These are phyloP conservation scores for Aspergillus pseudotamarii DNA, from an alignment of 2,329 filamentous ascomycete genomes.

Conservation along the genomic window DNA sequence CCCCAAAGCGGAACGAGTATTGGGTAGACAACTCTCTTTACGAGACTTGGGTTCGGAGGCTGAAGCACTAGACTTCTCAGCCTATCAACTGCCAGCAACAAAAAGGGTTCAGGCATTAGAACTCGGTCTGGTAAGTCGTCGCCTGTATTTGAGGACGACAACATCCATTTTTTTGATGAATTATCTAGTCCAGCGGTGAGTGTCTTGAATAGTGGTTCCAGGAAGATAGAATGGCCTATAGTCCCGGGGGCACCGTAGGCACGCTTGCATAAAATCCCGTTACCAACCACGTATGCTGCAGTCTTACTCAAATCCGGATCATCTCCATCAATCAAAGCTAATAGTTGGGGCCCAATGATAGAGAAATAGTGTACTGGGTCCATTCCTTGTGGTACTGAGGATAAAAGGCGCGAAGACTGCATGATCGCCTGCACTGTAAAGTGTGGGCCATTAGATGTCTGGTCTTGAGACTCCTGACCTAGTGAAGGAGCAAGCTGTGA, in stretches of 20 bases:
- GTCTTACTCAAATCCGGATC: slow-evolving; percentile 44
- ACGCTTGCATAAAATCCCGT: slow-evolving; percentile 46
- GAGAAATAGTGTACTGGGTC: slow-evolving; percentile 40
- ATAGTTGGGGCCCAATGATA: slow-evolving; percentile 43
- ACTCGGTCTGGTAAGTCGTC: slow-evolving; percentile 11
- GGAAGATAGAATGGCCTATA: slow-evolving; percentile 45
- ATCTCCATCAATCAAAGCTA: slow-evolving; percentile 43
- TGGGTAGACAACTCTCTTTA: slow-evolving; percentile 44
- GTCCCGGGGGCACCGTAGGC: slow-evolving; percentile 42
- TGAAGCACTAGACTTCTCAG: slow-evolving; percentile 40
- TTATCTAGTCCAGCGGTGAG: slow-evolving; percentile 37
- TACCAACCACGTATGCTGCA: slow-evolving; percentile 47
- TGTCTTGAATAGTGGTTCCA: slow-evolving; percentile 43
- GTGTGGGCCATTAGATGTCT: slow-evolving; percentile 37
- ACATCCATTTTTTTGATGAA: slow-evolving; percentile 32
- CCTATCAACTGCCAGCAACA: slow-evolving; percentile 38
- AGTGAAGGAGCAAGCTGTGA: slow-evolving; percentile 46
- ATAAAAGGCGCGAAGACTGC: slow-evolving; percentile 46
- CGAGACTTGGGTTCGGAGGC: slow-evolving; percentile 47
- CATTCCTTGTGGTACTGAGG: slow-evolving; percentile 44
- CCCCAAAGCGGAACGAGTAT: slow-evolving; percentile 48
- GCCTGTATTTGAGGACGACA: background rate
- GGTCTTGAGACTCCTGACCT: slow-evolving; percentile 35
- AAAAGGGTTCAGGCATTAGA: slow-evolving; percentile 29
- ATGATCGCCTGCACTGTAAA: slow-evolving; percentile 49